These are phyloP conservation scores for Parietaria judaica DNA, from an alignment of 306 rosid genomes.

Conservation along the genomic window DNA sequence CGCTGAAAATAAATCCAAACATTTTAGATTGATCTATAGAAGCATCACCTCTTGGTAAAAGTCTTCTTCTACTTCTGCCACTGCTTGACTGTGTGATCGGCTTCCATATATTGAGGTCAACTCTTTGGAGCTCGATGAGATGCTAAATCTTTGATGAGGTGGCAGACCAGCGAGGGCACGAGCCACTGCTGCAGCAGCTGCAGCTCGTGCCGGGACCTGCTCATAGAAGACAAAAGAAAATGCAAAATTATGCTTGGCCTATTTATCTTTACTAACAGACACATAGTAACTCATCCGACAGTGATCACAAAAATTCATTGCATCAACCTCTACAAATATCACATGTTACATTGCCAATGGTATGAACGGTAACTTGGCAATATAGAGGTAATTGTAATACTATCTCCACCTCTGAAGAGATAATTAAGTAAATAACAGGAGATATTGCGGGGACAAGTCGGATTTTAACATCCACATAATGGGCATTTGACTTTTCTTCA, in stretches of 20 bases:
- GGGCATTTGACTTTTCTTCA: too few species aligned
- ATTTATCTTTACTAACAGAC: background rate
- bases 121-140: slow-evolving; percentile 89
- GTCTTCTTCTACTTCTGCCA: slow-evolving; percentile 82
- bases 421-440: too few species aligned
- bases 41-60: slow-evolving; percentile 87
- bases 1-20: too few species aligned
- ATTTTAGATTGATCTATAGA: slow-evolving; percentile 27
- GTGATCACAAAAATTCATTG: background rate
- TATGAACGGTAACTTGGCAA: too few species aligned
- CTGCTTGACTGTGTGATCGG: slow-evolving; percentile 42
- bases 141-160: slow-evolving; percentile 73
- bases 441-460: too few species aligned
- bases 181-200: slow-evolving; percentile 95
- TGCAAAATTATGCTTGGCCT: slow-evolving; percentile 11
- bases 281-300: background rate
- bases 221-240: slow-evolving; percentile 25
- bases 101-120: slow-evolving; percentile 83
- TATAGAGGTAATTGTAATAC: too few species aligned
- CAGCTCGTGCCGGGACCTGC: slow-evolving; percentile 95
- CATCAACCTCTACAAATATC: background rate
- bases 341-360: too few species aligned
- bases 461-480: too few species aligned
- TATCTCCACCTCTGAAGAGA: too few species aligned
- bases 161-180: slow-evolving; percentile 98